Percentiles rank a stretch among this genome's conserved stretches.
These are phyloP conservation scores for Ganoderma boninense DNA, from an alignment of 1,284 basidiomycete genomes.

Conservation along the genomic window DNA sequence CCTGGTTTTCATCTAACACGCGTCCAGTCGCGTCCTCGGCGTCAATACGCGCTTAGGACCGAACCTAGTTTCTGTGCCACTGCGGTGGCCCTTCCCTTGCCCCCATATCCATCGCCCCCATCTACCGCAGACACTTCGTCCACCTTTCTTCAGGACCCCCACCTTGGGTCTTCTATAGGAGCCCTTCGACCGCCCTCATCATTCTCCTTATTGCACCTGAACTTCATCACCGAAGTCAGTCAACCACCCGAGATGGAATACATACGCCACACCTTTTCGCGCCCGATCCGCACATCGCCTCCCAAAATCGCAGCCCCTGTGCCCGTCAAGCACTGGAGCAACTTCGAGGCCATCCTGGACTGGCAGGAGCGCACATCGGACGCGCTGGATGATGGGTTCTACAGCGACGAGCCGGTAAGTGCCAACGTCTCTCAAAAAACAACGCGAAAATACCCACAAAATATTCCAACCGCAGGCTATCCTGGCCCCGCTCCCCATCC, in stretches of 20 bases:
- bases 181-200: background rate
- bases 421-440: background rate
- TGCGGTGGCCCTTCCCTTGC: background rate
- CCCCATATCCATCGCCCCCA: constrained; percentile 8
- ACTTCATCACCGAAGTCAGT: background rate
- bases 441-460: background rate
- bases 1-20: background rate
- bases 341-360: constrained; percentile 2
- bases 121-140: background rate
- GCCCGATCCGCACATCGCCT: background rate
- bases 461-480: background rate
- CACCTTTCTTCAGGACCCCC: background rate
- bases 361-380: constrained; percentile 8
- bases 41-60: constrained; percentile 1
- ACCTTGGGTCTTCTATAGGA: background rate
- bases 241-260: background rate
- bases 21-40: constrained; percentile 6
- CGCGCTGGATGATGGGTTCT: background rate
- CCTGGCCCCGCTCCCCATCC: background rate
- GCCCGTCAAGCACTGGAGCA: constrained; percentile 5
- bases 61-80: background rate
- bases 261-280: background rate
- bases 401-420: constrained; percentile 2
- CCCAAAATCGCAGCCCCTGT: background rate
- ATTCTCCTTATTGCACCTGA: background rate